Base-by-base conservation (phyloP, 495 filamentous ascomycete species). In the Penicillium bialowiezense region DNA sequence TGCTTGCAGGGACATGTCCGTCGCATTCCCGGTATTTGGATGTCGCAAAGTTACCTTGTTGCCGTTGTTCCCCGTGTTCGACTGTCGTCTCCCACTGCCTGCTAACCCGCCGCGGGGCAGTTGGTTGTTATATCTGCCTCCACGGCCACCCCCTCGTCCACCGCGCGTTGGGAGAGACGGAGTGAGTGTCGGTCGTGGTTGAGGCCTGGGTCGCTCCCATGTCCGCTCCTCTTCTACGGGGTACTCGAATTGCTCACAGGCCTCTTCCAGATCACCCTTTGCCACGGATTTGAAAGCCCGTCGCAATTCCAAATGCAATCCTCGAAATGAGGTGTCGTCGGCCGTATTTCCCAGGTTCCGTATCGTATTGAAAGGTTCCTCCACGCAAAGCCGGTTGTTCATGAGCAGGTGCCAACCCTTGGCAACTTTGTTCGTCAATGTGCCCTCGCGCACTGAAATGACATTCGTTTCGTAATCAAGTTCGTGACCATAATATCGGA, bases 301-400 rank as follows among this genome's bases (percentile, higher is more conserved):
- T 56, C 95, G 82, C 35, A 98, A 68, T 67, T 98, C 93, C 40
- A 88, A 64, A 68, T 97, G 95, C 15, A 98, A 78, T 2, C 93
- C 93, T 41, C 86, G 79, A 61, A 95, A 95, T 1, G 93, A 93
- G 3, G 84, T 91, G 62, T 95, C 91, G 59, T 98, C 93, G 7
- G 93, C 93, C 17, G 93, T 97, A 58, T 97, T 97, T 0, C 91
- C 93, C 41, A 98, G 75, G 65, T 98, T 98, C n/a, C 95, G 79
- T n/a, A 71, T 74, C 21, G 78, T 86, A 58, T 95, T 98, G 75
- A 98, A 98, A 2, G 93, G 95, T 62, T 98, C 93, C 63, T 98
- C 95, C 20, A 97, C 87, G 63, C 93, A 97, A 37, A 98, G 78
- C 37, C 85, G 79, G 59, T 96, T 91, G 59, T 91, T 87, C 44